Evolutionary conservation across 2,329 filamentous ascomycete species (phyloP), one percentile per base, ranked within the genome.

Genomic region (Colletotrichum destructivum): DNA sequence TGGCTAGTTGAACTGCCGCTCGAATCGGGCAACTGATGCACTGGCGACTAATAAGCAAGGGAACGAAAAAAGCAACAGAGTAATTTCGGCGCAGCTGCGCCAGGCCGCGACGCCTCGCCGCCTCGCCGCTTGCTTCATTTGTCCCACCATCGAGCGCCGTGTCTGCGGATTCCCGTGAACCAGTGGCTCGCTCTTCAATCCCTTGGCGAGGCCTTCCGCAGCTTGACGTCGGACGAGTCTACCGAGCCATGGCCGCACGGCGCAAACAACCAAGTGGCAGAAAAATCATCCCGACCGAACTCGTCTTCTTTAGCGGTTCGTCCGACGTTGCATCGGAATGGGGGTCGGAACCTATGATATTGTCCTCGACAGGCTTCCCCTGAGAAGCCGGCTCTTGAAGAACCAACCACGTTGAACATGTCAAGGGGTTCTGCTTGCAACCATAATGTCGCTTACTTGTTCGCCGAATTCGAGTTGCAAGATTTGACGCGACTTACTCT

Each of bases 111-210:
- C 23, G 13, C 38, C 56, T 62, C 38, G 6, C 64, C 51, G 64
- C 35, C 44, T 46, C 18, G 21, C 26, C 62, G 44, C 69, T 51
- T 51, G 64, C 42, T 62, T 35, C 5, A 62, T 42, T 47, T 35
- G 38, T 68, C 65, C 44, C 57, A 57, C 52, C 18, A 21, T 47
- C 57, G 64, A 26, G 46, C 52, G 69, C 64, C 69, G 44, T 63
- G 54, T 55, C 59, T 69, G 65, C 69, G 65, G 65, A 69, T 59
- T 59, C 46, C 64, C 59, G 69, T 49, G 47, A 71, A 40, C 54
- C 47, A 60, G 40, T 52, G 42, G 16, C 63, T 56, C 44, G 23
- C 18, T 66, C 31, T 13, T 55, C 54, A 46, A 21, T 47, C 69
- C 38, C 23, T 55, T 57, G 40, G 49, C 35, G 54, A 31, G 23